Conservation (phyloP, 2,329 filamentous ascomycete species). For the Colletotrichum camelliae region DNA sequence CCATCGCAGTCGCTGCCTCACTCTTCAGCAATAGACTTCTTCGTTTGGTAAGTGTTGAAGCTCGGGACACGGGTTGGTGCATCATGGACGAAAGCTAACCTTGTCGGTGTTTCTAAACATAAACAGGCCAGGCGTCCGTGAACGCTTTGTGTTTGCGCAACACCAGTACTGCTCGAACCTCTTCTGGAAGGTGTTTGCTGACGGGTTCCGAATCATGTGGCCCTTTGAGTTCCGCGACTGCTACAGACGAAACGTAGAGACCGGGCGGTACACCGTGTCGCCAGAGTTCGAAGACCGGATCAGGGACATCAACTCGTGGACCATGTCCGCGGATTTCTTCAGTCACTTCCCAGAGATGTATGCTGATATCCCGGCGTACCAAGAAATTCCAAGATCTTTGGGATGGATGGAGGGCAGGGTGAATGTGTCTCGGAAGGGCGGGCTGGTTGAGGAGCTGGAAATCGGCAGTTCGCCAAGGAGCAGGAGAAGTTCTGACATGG, state of each 20-base stretch:
- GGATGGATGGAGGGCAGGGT: neutral
- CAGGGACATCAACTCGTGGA: slow-evolving; percentile 30
- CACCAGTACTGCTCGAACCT: slow-evolving; percentile 32
- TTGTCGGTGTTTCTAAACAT: neutral
- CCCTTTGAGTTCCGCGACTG: slow-evolving; percentile 28
- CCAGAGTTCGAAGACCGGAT: slow-evolving; percentile 28
- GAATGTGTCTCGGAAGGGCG: too few relatives aligned
- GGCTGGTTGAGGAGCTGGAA: neutral
- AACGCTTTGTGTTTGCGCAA: slow-evolving; percentile 31
- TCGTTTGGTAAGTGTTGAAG: slow-evolving; percentile 28
- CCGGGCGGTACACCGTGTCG: slow-evolving; percentile 23
- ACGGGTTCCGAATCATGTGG: slow-evolving; percentile 29
- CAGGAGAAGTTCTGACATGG: neutral
- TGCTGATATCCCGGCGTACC: slow-evolving; percentile 12
- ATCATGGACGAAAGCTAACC: neutral
- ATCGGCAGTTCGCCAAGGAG: neutral
- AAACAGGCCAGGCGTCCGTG: slow-evolving; percentile 30
- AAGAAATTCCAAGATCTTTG: neutral
- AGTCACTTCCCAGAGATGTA: slow-evolving; percentile 28
- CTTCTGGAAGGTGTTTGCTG: slow-evolving; percentile 29
- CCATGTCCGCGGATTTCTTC: slow-evolving; percentile 32
- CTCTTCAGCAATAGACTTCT: slow-evolving; percentile 33
- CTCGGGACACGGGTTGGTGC: neutral
- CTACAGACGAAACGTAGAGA: slow-evolving; percentile 29
- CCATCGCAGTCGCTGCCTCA: slow-evolving; percentile 31